Base-by-base conservation (phyloP, 495 filamentous ascomycete species). In the Lophiotrema nucula region DNA sequence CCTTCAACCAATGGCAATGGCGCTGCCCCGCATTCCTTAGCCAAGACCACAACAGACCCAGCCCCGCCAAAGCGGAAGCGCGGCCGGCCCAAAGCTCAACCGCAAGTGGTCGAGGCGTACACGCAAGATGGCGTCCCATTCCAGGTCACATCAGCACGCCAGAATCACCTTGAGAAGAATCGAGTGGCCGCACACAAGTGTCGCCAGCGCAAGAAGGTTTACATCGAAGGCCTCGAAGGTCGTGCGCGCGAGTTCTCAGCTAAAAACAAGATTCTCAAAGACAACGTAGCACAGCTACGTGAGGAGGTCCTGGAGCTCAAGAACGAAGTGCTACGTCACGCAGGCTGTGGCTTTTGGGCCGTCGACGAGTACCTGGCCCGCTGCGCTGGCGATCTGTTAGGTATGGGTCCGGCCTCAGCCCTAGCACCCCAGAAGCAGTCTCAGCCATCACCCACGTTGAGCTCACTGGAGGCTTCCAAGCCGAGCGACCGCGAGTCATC, bases 151-250 rank as follows among this genome's bases (percentile, higher is more conserved):
- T 52, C 42, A 0, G 57, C 49, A 27, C 72, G 72, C 35, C 67
- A 71, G 13, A 70, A 75, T 56, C 83, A 89, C 67, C 78, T 93
- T 24, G 88, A 93, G 66, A 82, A 88, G 22, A 96, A 96, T 65
- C 82, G 90, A 3, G 68, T 91, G 3, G 90, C 90, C 4, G 90
- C 90, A 0, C 89, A 82, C 71, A 96, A 95, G 64, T 95, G 90
- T 67, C 82, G 90, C 2, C 83, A 87, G 68, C 92, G 92, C 77
- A 92, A 93, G 72, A 95, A 92, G 68, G 81, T 85, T 43, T 72
- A 66, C 50, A 67, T 60, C 23, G 58, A 65, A 19, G 43, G 49
- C 5, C 58, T 72, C 16, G 67, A 72, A 44, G 43, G 13, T 0
- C 58, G 55, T n/a, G 62, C 52, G 8, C 58, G 67, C 2, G 60